Evolutionary conservation across 345 rosid species (phyloP), one percentile per base, ranked within the genome.

Genomic region (Citropsis articulata): DNA sequence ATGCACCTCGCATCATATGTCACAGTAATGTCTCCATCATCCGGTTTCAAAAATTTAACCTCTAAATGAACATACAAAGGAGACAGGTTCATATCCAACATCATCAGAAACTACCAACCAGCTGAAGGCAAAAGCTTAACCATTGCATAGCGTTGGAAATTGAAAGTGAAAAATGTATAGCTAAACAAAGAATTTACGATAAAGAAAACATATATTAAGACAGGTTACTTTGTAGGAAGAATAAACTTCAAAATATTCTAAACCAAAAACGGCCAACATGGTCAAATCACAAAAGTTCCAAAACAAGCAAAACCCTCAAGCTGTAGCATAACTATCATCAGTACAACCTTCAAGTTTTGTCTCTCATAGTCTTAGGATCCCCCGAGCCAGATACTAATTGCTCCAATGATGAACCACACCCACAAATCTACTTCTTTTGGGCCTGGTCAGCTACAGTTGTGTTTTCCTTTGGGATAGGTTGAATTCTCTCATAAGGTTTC

Each of bases 401-500:
- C 10, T 22, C 61, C 65, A 63, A 24, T 36, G 24, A 6, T 9
- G 21, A 30, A 69, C 40, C 40, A 13, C 0, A 38, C 35, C 9
- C 30, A 63, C 50, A 59, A 64, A 40, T 50, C 75, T 78, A 77
- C 62, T 74, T 76, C 42, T 69, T 55, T 55, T 66, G 80, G 31
- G 78, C 50, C 74, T 25, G 78, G 24, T 18, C 62, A 55, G 66
- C 78, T 55, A 78, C 81, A 3, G 81, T 61, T 73, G 75, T 67
- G 59, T 71, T 74, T 45, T 79, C 86, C 73, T 84, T 85, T 16
- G 87, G 87, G 62, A 92, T 72, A 16, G 94, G 90, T 81, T 92
- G 98, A 79, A 92, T 94, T 86, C 95, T 88, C 78, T 82, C 89
- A 25, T 93, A 90, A 65, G 97, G 95, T 27, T 84, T 95, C 88